Evolutionary conservation across 2,329 filamentous ascomycete genomes (phyloP).

Genomic region (Talaromyces amestolkiae): DNA sequence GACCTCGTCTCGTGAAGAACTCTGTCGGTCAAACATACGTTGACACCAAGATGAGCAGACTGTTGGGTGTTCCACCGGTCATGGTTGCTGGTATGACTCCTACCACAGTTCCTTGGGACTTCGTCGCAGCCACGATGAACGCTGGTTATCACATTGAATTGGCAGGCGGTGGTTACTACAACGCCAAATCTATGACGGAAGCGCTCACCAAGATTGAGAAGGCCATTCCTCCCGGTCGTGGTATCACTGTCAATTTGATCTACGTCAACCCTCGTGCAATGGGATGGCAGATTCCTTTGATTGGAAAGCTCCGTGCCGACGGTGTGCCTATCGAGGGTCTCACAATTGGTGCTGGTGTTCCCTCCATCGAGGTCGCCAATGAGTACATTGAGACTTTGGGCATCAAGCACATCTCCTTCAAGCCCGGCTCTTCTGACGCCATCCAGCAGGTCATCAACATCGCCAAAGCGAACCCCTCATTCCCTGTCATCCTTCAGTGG

Average conservation of each 20-base stretch:
- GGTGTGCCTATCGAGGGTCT: constrained; percentile 89
- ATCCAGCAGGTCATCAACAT: constrained; percentile 91
- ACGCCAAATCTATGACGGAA: constrained; percentile 75
- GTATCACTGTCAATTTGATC: constrained; percentile 86
- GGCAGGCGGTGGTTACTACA: constrained; percentile 85
- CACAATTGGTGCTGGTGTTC: constrained; percentile 89
- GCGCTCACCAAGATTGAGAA: constrained; percentile 83
- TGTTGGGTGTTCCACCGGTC: constrained; percentile 79
- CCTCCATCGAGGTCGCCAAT: constrained; percentile 87
- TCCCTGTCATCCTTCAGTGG: constrained; percentile 93
- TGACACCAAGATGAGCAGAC: constrained; percentile 91
- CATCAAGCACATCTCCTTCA: constrained; percentile 90
- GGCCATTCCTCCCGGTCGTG: constrained; percentile 76
- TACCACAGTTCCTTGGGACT: constrained; percentile 83
- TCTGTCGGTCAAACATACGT: constrained; percentile 87
- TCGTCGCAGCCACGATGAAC: constrained; percentile 88
- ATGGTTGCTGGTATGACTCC: constrained; percentile 96
- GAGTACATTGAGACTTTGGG: constrained; percentile 92
- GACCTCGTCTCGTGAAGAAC: constrained; percentile 86
- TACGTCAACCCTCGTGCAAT: constrained; percentile 88
- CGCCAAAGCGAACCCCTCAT: constrained; percentile 86
- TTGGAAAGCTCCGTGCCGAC: constrained; percentile 75
- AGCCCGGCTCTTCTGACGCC: constrained; percentile 83
- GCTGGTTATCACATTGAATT: constrained; percentile 93
- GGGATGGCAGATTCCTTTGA: constrained; percentile 86